A percentile compares a stretch with the other conserved stretches of the same genome.
Conservation (phyloP, 225 moss, liverwort and hornwort species). For the Lunularia cruciata region DNA sequence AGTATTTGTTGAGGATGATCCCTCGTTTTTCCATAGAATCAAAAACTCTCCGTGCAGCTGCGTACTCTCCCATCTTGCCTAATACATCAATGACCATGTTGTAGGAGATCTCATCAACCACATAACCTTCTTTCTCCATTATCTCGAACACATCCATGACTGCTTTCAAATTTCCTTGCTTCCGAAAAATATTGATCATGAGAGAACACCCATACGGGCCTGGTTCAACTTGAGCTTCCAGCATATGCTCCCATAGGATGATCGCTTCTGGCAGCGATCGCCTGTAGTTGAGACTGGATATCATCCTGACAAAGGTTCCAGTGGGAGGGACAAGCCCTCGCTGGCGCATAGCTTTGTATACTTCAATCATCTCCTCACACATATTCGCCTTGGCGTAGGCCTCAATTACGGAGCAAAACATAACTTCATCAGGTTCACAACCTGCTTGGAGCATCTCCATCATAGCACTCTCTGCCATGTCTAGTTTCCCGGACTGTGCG, state of each 20-base stretch:
- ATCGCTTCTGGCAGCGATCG: constrained; percentile 55
- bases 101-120: constrained; percentile 68
- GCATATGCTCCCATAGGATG: constrained; percentile 76
- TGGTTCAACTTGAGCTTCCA: constrained; percentile 65
- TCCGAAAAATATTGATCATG: constrained; percentile 63
- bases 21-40: constrained; percentile 73
- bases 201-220: constrained; percentile 57
- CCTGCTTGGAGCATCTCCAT: constrained; percentile 79
- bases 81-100: constrained; percentile 73
- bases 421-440: constrained; percentile 85
- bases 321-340: constrained; percentile 68
- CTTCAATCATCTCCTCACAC: constrained; percentile 67
- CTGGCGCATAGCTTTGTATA: constrained; percentile 88
- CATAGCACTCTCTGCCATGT: constrained; percentile 71
- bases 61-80: constrained; percentile 72
- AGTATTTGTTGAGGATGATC: constrained; percentile 68
- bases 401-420: constrained; percentile 67
- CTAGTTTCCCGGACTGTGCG: constrained; percentile 73
- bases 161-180: constrained; percentile 64
- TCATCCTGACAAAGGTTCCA: constrained; percentile 71
- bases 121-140: constrained; percentile 57
- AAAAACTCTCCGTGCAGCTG: constrained; percentile 59
- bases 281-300: constrained; percentile 61
- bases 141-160: constrained; percentile 60
- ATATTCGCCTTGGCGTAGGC: constrained; percentile 63